Base-by-base conservation (phyloP, 1,284 basidiomycete species). In the Sporisorium graminicola region DNA sequence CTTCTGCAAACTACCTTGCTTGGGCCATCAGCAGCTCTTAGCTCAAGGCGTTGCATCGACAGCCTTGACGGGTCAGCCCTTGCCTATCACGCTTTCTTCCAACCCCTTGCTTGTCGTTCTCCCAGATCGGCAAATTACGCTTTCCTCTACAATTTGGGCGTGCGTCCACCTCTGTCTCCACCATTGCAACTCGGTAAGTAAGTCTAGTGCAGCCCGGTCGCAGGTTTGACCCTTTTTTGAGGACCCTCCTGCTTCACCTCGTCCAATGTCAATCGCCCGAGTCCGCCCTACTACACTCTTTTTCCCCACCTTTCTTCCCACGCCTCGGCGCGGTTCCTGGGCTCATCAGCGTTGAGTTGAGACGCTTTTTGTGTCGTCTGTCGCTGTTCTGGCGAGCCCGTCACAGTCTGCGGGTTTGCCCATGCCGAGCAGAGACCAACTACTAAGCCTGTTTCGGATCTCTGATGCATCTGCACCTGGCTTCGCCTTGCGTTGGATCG, bases 61-160 rank as follows among this genome's bases (percentile, higher is more conserved):
- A 9, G 27, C 27, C 5, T n/a, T 27, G 18, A n/a, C 47, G 16
- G 29, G 47, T 1, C 47, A 40, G n/a, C 18, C 4, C 10, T 31
- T 14, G 16, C 8, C 5, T 9, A 47, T 49, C 10, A 27, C 13
- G 16, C 18, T 47, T 47, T 27, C 24, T 22, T 46, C 24, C 26
- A 31, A 7, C 47, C 47, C 47, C 47, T 49, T 49, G 46, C 46
- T 49, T 49, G 26, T 5, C 18, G 27, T 49, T 49, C n/a, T 31
- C 27, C 47, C 47, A 31, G 18, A n/a, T 31, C 47, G 47, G 47
- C 47, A 49, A 49, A 29, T n/a, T 22, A 27, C 47, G 29, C 31
- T 49, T 18, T 12, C 26, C 26, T 27, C 6, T 18, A 27, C 46
- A n/a, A 40, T 6, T 13, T 35, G 35, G 35, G 35, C 35, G 5